Conservation (phyloP, 768 basidiomycete genomes). For the Brasilioporus rufonigricans region DNA sequence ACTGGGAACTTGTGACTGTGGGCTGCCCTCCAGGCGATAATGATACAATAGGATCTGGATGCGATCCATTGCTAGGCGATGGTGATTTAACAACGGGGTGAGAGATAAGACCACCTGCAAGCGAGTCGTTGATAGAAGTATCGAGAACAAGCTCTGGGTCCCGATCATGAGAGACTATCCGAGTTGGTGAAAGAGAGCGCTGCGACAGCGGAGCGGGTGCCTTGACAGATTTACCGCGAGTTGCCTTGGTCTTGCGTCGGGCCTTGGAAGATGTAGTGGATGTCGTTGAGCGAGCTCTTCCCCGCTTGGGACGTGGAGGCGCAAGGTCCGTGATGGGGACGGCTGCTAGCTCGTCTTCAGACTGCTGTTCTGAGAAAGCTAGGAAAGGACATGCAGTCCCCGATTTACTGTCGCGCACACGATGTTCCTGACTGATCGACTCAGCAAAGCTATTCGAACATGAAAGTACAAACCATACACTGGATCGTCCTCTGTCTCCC, state of each 20-base stretch:
- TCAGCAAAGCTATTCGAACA: slow-evolving; percentile 2
- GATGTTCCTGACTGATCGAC: slow-evolving; percentile 64
- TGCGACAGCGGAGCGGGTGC: slow-evolving; percentile 9
- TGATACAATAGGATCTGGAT: slow-evolving; percentile 12
- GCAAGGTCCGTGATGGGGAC: slow-evolving; percentile 11
- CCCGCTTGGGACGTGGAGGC: slow-evolving; percentile 16
- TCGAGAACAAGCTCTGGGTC: neutral
- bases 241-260: slow-evolving; percentile 20
- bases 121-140: neutral
- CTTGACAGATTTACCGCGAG: slow-evolving; percentile 25
- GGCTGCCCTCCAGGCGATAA: slow-evolving; percentile 13
- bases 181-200: slow-evolving; percentile 15
- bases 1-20: slow-evolving; percentile 10
- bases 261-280: slow-evolving; percentile 22
- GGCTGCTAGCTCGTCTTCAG: slow-evolving; percentile 26
- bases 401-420: slow-evolving; percentile 56
- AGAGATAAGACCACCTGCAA: neutral
- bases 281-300: slow-evolving; percentile 19
- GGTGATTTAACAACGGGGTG: neutral
- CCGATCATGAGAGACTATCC: neutral
- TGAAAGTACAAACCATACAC: slow-evolving; percentile 48
- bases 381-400: slow-evolving; percentile 45
- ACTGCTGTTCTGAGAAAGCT: slow-evolving; percentile 10
- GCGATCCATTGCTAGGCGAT: neutral
- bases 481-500: slow-evolving; percentile 87